Base-by-base conservation (phyloP, 208 protist species). In the Trypanosomatidae sp. region DNA sequence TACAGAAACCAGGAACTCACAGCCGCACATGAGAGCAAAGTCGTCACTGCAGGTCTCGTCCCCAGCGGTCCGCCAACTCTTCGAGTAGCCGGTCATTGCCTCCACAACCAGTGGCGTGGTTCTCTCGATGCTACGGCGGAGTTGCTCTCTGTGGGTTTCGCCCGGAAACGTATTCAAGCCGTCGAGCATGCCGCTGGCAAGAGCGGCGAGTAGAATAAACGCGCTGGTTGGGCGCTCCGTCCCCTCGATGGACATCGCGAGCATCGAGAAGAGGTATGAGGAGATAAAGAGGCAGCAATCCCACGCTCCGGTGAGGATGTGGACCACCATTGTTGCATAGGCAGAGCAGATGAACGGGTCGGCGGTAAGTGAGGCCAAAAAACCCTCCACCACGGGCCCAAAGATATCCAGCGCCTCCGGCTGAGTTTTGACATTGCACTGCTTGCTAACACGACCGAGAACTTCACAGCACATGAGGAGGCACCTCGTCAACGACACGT, bases 301-400 rank as follows among this genome's bases (percentile, higher is more conserved):
- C 80, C 70, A 76, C 17, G 74, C 74, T 8, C 77, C 82, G 33
- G 79, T 82, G 28, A 90, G 67, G 43, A 92, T 60, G 67, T 91
- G 82, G 59, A 87, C 88, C 33, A 91, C 70, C 85, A 95, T 90
- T 33, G 90, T 95, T 8, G 86, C 86, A 62, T 95, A 95, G 19
- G 85, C 74, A 13, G 85, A 83, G 66, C 79, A 90, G 28, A 76
- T 59, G 22, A 68, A 62, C 7, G 58, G 60, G 50, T 73, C 62
- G 2, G 70, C 62, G 30, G 66, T 59, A 22, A 78, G 66, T 10
- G 81, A 65, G 36, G 50, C 39, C 41, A 84, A 65, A 41, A 79
- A 66, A 2, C 84, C 81, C 46, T 86, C 82, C 67, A 71, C 49
- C 4, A 87, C 66, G 8, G 76, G 73, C 17, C 73, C 79, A n/a